Evolutionary conservation across 495 filamentous ascomycete genomes (phyloP), one percentile per base, ranked within the genome.

Genomic region (Entonaema liquescens): DNA sequence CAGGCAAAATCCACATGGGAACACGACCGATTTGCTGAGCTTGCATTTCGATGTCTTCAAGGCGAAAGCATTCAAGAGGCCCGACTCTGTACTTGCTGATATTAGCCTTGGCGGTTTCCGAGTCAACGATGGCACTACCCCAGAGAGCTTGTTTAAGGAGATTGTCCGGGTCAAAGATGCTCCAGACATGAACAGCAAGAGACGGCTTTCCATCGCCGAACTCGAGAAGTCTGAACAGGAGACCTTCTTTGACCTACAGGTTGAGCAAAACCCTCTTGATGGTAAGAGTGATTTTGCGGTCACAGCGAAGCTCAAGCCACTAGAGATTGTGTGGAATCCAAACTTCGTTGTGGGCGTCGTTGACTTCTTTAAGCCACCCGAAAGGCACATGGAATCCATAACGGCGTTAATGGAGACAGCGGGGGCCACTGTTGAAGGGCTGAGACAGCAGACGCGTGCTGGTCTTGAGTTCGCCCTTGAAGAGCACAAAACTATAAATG

Each of bases 341-440:
- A 90, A 88, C 65, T 97, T 98, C 70, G 81, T 98, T 2, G 89
- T 97, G 23, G 93, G 93, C 50, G 89, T 98, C 29, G 91, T 89
- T 57, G 92, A 91, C 63, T 99, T 99, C 82, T 98, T 99, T 83
- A 91, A 94, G 60, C 95, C 95, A 4, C 96, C 95, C 1, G 92
- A 97, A 78, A 86, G 93, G 63, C 96, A 99, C 77, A 97, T 98
- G 95, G 95, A 99, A 78, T 98, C 95, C 21, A 97, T 99, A 72
- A 90, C 89, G 7, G 95, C 95, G 25, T 83, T 99, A 52, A 89
- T 99, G 85, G 95, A 99, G 76, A 92, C 92, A 19, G 95, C 95
- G 23, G 94, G 95, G 17, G 94, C 93, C 29, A 98, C 95, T 0
- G 95, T 99, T 1, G 93, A 98, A 79, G 94, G 93, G 13, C 81